These are phyloP conservation scores for Fragaria ananassa DNA, from an alignment of 306 rosid species.

Conservation along the genomic window DNA sequence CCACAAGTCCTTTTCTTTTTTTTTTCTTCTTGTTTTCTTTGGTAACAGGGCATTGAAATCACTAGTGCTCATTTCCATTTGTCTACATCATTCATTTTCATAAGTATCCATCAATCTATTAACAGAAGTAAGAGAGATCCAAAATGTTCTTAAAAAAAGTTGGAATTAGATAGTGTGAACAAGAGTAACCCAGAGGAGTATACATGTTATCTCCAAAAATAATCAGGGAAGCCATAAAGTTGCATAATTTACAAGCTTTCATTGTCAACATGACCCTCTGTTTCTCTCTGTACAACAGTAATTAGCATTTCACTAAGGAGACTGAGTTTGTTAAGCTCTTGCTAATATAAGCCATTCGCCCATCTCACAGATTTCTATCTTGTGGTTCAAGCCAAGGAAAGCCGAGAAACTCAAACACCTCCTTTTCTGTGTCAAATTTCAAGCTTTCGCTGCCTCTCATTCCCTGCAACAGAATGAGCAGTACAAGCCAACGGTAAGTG, in stretches of 20 bases:
- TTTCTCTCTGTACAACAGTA: background rate
- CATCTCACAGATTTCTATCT: slow-evolving; percentile 70
- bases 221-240: background rate
- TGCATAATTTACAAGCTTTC: background rate
- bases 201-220: background rate
- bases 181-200: background rate
- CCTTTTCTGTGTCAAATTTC: slow-evolving; percentile 71
- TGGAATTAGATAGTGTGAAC: background rate
- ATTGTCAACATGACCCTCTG: background rate
- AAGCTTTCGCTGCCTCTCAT: slow-evolving; percentile 62
- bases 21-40: background rate
- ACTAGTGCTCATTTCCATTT: background rate
- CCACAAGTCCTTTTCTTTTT: background rate
- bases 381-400: slow-evolving; percentile 88
- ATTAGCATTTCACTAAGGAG: background rate
- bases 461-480: slow-evolving; percentile 47
- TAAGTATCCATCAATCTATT: background rate
- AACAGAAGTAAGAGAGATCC: background rate
- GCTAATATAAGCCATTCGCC: background rate
- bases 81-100: background rate
- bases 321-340: background rate
- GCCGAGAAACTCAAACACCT: slow-evolving; percentile 77
- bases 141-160: background rate
- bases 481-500: background rate
- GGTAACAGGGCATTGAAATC: background rate